Conservation (phyloP, 1,284 basidiomycete genomes). For the Pholiota adiposa region DNA sequence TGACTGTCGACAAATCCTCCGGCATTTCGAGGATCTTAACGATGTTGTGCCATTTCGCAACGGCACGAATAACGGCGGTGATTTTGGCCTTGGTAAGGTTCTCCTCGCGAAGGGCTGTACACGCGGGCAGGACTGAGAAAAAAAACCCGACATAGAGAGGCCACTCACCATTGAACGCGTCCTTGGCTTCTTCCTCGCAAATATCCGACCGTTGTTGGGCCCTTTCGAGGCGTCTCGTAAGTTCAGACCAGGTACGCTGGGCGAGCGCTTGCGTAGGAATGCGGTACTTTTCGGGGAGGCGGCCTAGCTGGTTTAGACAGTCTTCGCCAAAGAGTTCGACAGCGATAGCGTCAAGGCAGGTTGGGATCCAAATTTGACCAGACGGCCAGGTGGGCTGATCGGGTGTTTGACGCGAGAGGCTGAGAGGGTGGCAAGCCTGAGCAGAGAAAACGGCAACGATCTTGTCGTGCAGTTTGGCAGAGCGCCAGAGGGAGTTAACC, state of each 20-base stretch:
- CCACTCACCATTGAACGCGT: neutral
- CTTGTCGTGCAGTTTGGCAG: neutral
- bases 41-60: constrained; percentile 24
- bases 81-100: neutral
- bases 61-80: neutral
- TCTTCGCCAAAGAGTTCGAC: neutral
- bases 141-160: neutral
- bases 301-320: neutral
- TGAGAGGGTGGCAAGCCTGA: neutral
- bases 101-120: neutral
- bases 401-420: too few relatives aligned
- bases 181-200: neutral
- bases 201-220: neutral
- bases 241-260: neutral
- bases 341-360: constrained; percentile 6
- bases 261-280: neutral
- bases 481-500: neutral
- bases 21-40: constrained; percentile 9
- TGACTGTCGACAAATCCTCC: constrained; percentile 14
- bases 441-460: neutral
- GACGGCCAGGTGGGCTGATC: too few relatives aligned
- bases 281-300: neutral
- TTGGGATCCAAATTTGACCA: neutral
- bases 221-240: neutral
- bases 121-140: too few relatives aligned